Percentiles rank a stretch among this genome's conserved stretches.
Evolutionary conservation across 441 rosid genomes (phyloP).

Genomic region (Aquilaria agallochum): DNA sequence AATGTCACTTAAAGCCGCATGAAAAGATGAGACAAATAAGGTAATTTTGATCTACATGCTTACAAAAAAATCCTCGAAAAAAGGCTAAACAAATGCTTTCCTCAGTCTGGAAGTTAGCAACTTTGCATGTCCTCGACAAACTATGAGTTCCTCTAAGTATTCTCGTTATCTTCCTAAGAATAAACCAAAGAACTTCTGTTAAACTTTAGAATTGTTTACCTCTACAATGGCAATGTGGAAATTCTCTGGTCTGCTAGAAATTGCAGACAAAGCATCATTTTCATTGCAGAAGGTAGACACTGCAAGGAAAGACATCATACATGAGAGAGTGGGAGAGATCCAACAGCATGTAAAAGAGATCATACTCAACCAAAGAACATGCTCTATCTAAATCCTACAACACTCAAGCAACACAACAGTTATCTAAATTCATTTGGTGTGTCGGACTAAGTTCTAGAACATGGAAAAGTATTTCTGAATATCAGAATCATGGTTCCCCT

Average conservation of each 20-base stretch:
- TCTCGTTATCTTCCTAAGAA: not conserved
- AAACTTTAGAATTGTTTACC: constrained; percentile 31
- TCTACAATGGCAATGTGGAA: constrained; percentile 89
- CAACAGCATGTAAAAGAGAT: constrained; percentile 6
- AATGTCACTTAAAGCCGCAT: not conserved
- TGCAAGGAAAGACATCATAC: constrained; percentile 27
- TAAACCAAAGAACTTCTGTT: not conserved
- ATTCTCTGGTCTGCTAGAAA: constrained; percentile 52
- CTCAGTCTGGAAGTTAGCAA: constrained; percentile 7
- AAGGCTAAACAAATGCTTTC: not conserved
- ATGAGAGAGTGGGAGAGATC: constrained; percentile 3
- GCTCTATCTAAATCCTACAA: no score
- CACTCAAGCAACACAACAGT: no score
- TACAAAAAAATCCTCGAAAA: not conserved
- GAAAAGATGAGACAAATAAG: not conserved
- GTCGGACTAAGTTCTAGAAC: not conserved
- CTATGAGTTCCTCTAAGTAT: constrained; percentile 6
- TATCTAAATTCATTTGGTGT: not conserved
- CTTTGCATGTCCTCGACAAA: not conserved
- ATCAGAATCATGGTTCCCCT: no score
- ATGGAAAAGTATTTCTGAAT: not conserved
- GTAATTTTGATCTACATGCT: not conserved
- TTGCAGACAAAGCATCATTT: constrained; percentile 68
- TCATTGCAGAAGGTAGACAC: constrained; percentile 74
- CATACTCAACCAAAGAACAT: not conserved